Evolutionary conservation across 2,329 filamentous ascomycete species (phyloP), one percentile per base, ranked within the genome.

Genomic region (Fusarium falciforme): DNA sequence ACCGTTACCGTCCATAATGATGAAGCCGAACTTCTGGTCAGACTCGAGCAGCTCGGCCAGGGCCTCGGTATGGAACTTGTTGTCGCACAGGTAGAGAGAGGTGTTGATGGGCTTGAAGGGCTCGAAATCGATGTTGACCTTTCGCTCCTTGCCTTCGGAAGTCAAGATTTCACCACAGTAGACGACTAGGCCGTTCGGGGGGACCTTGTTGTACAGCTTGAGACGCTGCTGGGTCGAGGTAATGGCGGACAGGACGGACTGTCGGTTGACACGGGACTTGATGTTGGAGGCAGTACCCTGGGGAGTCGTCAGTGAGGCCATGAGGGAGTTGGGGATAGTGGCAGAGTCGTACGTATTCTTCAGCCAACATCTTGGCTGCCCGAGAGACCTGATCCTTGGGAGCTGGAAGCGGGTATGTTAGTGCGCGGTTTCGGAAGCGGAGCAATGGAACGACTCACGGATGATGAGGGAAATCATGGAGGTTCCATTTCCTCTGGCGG

Each of bases 91-190:
- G 84, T 99, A 99, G 55, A 99, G 90, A 52, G 97, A 99, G 38
- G 96, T 99, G 86, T 99, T 99, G 91, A 99, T 99, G 71, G 96
- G 96, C 89, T 99, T 99, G 90, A 99, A 99, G 35, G 96, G 96
- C 86, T 99, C 96, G 84, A 99, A 99, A 83, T 99, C 97, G 83
- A 99, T 99, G 86, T 99, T 99, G 88, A 99, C 97, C 89, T 98
- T 99, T 82, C 96, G 91, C 87, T 99, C 96, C 86, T 99, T 99
- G 85, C 96, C 96, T 88, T 99, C 96, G 33, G 92, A 93, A 66
- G 96, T 99, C 88, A 99, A 93, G 84, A 99, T 98, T 98, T 99
- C 96, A 92, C 96, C 96, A 85, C 96, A 99, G 90, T 99, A 99
- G 78, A 99, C 93, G 76, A 99, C 96, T 77, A 99, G 88, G 70